Evolutionary conservation across 2,329 filamentous ascomycete species (phyloP).

Genomic region (Rasamsonia emersonii): DNA sequence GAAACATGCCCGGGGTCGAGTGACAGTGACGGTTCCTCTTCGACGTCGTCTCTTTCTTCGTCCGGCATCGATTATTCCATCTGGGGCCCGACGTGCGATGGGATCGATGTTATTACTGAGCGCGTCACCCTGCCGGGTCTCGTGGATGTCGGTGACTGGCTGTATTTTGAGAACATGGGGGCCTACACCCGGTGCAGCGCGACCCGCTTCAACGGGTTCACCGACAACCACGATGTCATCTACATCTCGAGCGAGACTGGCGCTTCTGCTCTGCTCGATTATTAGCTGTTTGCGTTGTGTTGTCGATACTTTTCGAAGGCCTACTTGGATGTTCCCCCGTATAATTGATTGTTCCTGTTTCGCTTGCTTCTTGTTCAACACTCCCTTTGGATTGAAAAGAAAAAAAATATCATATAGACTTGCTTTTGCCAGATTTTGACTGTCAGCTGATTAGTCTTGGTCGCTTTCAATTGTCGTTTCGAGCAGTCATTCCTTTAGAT

Average conservation of each 20-base stretch:
- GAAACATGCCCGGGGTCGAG: conserved; percentile 15
- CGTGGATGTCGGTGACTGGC: conserved; percentile 89
- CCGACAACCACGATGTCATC: conserved; percentile 81
- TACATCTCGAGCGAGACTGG: conserved; percentile 93
- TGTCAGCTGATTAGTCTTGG: no score
- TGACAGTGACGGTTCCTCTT: conserved; percentile 9
- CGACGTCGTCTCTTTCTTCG: conserved; percentile 18
- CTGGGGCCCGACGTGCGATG: conserved; percentile 97
- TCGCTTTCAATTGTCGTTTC: no score
- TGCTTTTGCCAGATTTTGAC: no score
- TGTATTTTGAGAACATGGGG: conserved; percentile 98
- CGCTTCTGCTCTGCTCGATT: conserved; percentile 62
- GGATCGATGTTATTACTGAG: conserved; percentile 87
- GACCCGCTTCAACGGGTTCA: conserved; percentile 96
- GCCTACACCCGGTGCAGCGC: conserved; percentile 98
- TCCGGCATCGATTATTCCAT: conserved; percentile 80
- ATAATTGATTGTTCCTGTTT: background rate
- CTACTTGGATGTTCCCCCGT: background rate
- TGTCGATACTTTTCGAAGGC: conserved; percentile 1
- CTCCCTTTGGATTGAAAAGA: background rate
- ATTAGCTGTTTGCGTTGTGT: conserved; percentile 18
- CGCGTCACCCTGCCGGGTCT: conserved; percentile 67
- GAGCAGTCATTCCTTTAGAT: no score
- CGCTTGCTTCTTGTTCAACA: background rate
- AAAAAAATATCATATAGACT: no score